phyloP scores from a whole-genome alignment of 768 basidiomycete species.

The Boletus barrowsii region DNA sequence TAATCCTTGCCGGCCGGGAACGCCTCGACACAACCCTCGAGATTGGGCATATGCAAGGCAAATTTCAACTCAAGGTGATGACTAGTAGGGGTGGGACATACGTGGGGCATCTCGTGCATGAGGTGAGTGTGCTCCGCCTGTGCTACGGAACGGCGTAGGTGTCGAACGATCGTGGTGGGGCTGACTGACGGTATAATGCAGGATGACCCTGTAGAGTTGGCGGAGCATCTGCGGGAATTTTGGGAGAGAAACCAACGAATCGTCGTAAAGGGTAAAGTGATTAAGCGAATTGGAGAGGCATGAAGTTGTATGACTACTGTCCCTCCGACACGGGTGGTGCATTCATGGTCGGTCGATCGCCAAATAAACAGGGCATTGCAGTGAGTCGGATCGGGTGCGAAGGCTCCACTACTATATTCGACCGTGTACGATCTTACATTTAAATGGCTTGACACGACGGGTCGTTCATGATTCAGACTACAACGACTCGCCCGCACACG shows the following conservation, averaged over 20 bases:
- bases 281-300: slow-evolving; percentile 55
- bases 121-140: slow-evolving; percentile 47
- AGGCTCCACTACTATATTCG: no score
- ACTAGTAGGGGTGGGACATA: slow-evolving; percentile 38
- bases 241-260: slow-evolving; percentile 85
- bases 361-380: no score
- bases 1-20: slow-evolving; percentile 91
- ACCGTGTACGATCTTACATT: no score
- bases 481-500: no score
- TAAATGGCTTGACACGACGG: no score
- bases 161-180: neutral
- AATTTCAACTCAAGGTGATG: slow-evolving; percentile 91
- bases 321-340: no score
- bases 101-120: slow-evolving; percentile 93
- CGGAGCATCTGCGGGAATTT: slow-evolving; percentile 82
- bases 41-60: slow-evolving; percentile 96
- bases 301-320: slow-evolving; percentile 14
- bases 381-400: no score
- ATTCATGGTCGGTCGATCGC: no score
- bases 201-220: slow-evolving; percentile 83
- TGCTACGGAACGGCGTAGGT: no score
- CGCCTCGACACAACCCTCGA: slow-evolving; percentile 89
- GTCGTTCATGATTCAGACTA: no score
- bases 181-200: slow-evolving; percentile 28
- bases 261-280: slow-evolving; percentile 47